Evolutionary conservation across 371 early-diverging fungal genomes (phyloP).

Genomic region (Mucor velutinosus): DNA sequence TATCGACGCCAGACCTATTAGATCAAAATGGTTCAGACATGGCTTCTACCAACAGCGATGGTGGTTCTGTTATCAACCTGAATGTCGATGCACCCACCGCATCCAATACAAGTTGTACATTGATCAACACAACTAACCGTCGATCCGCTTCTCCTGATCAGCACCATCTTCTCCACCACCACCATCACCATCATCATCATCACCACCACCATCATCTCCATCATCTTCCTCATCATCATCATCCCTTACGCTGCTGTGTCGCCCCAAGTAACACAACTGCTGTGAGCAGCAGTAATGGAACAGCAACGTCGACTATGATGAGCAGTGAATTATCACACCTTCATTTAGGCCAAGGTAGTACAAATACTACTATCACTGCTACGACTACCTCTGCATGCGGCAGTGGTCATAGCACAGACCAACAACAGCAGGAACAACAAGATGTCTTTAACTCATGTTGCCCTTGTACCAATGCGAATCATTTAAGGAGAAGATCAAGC

Average conservation of each 20-base stretch:
- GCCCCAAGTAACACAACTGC: neutral
- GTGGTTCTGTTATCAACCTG: neutral
- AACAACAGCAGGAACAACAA: conserved; percentile 6
- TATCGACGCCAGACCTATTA: conserved; percentile 28
- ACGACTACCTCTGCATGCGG: neutral
- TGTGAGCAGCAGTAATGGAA: neutral
- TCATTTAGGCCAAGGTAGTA: neutral
- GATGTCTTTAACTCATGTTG: neutral
- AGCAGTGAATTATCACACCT: conserved; percentile 15
- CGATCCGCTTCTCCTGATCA: conserved; percentile 43
- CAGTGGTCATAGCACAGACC: neutral
- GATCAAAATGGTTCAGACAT: neutral
- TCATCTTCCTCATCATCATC: conserved; percentile 7
- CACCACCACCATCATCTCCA: conserved; percentile 13
- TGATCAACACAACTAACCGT: conserved; percentile 8
- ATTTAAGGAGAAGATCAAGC: conserved; percentile 39
- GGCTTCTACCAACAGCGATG: neutral
- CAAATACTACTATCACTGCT: neutral
- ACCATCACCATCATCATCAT: neutral
- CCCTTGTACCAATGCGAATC: neutral
- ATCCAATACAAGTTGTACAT: neutral
- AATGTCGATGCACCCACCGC: neutral
- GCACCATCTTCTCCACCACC: conserved; percentile 22
- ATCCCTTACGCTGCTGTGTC: neutral
- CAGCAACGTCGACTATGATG: conserved; percentile 1